phyloP scores from a whole-genome alignment of 2,329 filamentous ascomycete species.

The Ophiosphaerella narmari region DNA sequence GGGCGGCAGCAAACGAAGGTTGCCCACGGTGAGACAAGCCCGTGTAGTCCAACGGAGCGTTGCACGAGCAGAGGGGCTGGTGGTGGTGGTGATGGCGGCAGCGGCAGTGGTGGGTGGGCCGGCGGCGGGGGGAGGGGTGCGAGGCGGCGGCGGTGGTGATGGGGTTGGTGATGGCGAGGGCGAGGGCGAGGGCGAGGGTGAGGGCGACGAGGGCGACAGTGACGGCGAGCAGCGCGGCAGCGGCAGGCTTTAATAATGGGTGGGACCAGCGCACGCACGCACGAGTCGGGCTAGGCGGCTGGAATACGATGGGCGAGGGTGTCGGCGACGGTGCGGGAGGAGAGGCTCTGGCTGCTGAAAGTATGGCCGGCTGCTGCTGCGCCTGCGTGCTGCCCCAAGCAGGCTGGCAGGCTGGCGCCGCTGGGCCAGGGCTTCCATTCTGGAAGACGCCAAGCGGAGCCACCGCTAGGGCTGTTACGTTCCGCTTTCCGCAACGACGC shows the following conservation, averaged over 20 bases:
- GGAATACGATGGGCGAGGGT: constrained; percentile 6
- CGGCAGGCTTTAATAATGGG: constrained; percentile 25
- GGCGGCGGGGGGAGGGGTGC: not conserved
- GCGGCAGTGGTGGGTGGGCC: too few relatives aligned
- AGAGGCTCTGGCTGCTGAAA: not conserved
- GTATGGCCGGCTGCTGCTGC: not conserved
- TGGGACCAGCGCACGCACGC: constrained; percentile 15
- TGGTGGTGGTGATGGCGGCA: not conserved
- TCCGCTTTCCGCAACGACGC: constrained; percentile 1
- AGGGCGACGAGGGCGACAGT: not conserved
- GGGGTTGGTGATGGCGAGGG: constrained; percentile 3
- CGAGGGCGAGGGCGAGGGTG: not conserved
- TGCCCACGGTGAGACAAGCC: constrained; percentile 8
- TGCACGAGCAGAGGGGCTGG: constrained; percentile 10
- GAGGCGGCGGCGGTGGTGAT: not conserved
- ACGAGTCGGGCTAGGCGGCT: constrained; percentile 16
- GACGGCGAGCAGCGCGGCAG: not conserved
- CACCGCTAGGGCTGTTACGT: constrained; percentile 3
- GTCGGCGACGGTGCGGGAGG: constrained; percentile 1
- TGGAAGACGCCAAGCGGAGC: constrained; percentile 3
- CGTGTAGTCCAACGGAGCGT: constrained; percentile 3
- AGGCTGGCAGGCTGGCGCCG: not conserved
- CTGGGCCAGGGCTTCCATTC: constrained; percentile 1
- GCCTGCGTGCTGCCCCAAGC: not conserved
- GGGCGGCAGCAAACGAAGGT: constrained; percentile 9